Evolutionary conservation across 2,329 filamentous ascomycete species (phyloP), one percentile per base, ranked within the genome.

Genomic region (Exophiala calicioides): DNA sequence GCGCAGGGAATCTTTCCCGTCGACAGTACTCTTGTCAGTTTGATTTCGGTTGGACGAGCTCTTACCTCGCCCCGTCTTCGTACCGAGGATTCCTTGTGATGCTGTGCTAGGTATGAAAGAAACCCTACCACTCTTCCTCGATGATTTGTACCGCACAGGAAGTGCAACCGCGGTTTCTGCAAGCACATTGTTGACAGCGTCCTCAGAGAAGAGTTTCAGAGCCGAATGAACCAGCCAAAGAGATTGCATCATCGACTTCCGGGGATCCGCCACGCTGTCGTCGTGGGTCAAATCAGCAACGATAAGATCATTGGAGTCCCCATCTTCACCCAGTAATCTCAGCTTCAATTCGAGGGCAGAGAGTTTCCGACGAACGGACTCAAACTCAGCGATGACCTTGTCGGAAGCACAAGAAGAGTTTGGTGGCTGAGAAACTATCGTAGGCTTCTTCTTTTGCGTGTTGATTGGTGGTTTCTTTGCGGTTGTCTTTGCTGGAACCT

Each of bases 101-200:
- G 43, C 21, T 16, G 23, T 24, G 23, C 8, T 15, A 23, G 50
- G 57, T 5, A 59, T 39, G 26, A 59, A 53, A 3, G 57, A 58
- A 9, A 59, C 40, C 29, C 55, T 51, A 5, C 55, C 53, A 34
- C 51, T 56, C 71, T 70, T 27, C 91, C 74, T 0, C 88, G 83
- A 1, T 57, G 47, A 51, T 67, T 63, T 54, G 65, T 62, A 18
- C 72, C 70, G 20, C 91, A 74, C 55, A 0, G 90, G 84, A 1
- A 90, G 89, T 0, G 90, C 94, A 19, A 96, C 83, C 0, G 90
- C 95, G 0, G 93, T 96, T 60, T 98, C 93, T 34, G 91, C 88
- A 12, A 97, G 78, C 7, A 91, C 86, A 13, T 88, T 94, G 65
- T 91, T 94, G 3, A 93, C 85, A 2, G 90, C 84, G 65, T 95